These are phyloP conservation scores for Amanita jacksonii DNA, from an alignment of 768 basidiomycete species.

Conservation along the genomic window DNA sequence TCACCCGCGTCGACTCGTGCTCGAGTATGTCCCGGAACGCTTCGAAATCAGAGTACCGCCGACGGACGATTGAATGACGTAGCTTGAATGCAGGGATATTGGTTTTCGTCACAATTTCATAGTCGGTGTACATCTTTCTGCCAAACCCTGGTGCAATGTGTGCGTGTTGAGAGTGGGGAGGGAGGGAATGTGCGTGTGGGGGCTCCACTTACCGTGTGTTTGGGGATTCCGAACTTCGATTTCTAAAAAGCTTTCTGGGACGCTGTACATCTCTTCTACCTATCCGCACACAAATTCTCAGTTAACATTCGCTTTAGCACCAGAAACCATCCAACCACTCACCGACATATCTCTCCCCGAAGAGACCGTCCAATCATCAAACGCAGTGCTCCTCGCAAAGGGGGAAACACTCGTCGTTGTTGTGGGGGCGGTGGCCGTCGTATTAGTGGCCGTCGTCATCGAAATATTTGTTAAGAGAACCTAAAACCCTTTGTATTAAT, in stretches of 20 bases:
- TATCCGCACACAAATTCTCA: conserved; percentile 24
- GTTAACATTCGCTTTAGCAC: conserved; percentile 1
- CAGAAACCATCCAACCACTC: conserved; percentile 15
- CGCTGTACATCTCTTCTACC: conserved; percentile 98
- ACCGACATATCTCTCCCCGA: conserved; percentile 51
- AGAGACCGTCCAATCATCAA: conserved; percentile 40
- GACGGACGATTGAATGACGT: conserved; percentile 80
- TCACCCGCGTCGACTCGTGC: conserved; percentile 93
- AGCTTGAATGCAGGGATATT: conserved; percentile 99
- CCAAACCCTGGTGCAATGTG: conserved; percentile 60
- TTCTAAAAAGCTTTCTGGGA: conserved; percentile 94
- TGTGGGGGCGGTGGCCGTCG: too few species aligned
- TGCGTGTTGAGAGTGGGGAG: conserved; percentile 2
- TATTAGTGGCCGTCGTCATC: too few species aligned
- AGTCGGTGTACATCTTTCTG: conserved; percentile 99
- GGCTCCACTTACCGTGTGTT: conserved; percentile 68
- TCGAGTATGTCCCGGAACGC: conserved; percentile 98
- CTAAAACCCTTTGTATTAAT: too few species aligned
- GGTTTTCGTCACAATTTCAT: conserved; percentile 98
- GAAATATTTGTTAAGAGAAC: too few species aligned
- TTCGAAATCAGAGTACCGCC: conserved; percentile 90
- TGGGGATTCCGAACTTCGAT: conserved; percentile 97
- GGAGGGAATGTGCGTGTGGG: not conserved
- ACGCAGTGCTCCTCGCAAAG: conserved; percentile 50
- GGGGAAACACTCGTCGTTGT: conserved; percentile 40